Evolutionary conservation across 2,329 filamentous ascomycete genomes (phyloP).

Genomic region (Tolypocladium nubicola): DNA sequence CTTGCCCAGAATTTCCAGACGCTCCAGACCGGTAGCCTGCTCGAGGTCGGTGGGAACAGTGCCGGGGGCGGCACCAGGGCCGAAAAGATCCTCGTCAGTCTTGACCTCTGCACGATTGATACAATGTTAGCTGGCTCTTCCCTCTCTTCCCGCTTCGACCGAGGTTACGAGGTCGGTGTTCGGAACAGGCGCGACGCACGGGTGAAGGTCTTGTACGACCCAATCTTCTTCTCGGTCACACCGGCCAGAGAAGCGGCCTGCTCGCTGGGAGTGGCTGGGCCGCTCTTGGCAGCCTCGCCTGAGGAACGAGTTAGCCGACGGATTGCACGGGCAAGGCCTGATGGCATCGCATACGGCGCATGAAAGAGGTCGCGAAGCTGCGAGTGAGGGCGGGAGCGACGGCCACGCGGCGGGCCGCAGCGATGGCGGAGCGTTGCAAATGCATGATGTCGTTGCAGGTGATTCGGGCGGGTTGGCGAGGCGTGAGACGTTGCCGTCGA

Average conservation of each 20-base stretch:
- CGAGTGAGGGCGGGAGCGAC: conserved; percentile 44
- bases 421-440: conserved; percentile 51
- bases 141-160: conserved; percentile 10
- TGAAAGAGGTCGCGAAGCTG: conserved; percentile 48
- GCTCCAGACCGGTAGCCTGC: conserved; percentile 94
- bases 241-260: conserved; percentile 24
- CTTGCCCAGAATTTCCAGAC: conserved; percentile 97
- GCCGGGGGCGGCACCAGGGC: conserved; percentile 71
- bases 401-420: conserved; percentile 48
- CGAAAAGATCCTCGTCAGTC: conserved; percentile 68
- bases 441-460: conserved; percentile 39
- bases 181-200: conserved; percentile 28
- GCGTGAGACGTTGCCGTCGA: conserved; percentile 5
- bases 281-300: conserved; percentile 27
- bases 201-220: conserved; percentile 32
- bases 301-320: conserved; percentile 2
- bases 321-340: conserved; percentile 4
- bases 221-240: conserved; percentile 34
- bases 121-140: conserved; percentile 11
- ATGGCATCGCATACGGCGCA: conserved; percentile 41
- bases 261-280: conserved; percentile 20
- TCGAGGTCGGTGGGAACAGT: conserved; percentile 89
- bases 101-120: conserved; percentile 59
- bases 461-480: conserved; percentile 3
- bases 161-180: conserved; percentile 10